These are phyloP conservation scores for Falciphora oryzae DNA, from an alignment of 2,329 filamentous ascomycete genomes.

Conservation along the genomic window DNA sequence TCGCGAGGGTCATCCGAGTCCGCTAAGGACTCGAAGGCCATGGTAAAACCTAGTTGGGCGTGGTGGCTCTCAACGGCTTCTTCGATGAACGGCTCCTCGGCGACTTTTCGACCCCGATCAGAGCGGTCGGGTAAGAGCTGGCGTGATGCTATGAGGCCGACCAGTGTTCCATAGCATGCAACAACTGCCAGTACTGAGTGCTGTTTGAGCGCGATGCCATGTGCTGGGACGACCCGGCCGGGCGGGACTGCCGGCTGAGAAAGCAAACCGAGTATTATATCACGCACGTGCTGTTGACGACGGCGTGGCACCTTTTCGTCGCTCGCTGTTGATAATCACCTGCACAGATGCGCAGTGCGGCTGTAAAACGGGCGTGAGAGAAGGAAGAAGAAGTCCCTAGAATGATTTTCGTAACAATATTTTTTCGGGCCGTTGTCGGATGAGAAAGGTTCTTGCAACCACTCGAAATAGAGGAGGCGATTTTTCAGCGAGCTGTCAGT, in stretches of 20 bases:
- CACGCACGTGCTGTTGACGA: not conserved
- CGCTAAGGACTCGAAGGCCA: conserved; percentile 15
- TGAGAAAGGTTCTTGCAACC: not conserved
- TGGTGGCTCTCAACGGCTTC: not conserved
- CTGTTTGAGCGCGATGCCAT: conserved; percentile 8
- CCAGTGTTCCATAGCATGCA: conserved; percentile 11
- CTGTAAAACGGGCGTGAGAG: not conserved
- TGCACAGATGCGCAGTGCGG: not conserved
- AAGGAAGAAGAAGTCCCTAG: not conserved
- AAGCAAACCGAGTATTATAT: not conserved
- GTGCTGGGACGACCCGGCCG: conserved; percentile 4
- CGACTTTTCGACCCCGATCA: not conserved
- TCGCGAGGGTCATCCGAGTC: conserved; percentile 46
- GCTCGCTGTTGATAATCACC: not conserved
- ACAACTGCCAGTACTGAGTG: conserved; percentile 10
- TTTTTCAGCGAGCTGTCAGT: not conserved
- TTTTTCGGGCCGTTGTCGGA: not conserved
- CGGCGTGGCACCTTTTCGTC: not conserved
- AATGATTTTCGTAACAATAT: not conserved
- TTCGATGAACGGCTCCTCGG: not conserved
- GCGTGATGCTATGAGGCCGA: conserved; percentile 8
- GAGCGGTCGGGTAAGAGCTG: not conserved
- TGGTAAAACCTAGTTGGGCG: not conserved
- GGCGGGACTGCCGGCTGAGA: not conserved
- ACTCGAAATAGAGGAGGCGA: not conserved